phyloP scores from a whole-genome alignment of 2,329 filamentous ascomycete species.

The Calonectria leucothoes region DNA sequence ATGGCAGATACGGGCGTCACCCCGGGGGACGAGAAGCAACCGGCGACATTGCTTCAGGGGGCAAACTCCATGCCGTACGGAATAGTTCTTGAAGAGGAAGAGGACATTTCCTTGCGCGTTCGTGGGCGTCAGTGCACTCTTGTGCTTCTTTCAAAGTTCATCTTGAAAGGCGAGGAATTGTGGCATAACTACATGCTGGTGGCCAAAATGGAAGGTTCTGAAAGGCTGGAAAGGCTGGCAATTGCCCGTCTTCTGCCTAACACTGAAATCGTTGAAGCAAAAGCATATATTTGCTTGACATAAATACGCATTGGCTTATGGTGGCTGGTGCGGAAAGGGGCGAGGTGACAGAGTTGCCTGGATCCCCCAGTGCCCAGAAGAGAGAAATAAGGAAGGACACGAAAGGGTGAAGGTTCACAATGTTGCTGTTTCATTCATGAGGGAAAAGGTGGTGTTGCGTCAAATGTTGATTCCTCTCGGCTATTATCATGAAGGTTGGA shows the following conservation, averaged over 20 bases:
- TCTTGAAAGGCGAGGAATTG: background rate
- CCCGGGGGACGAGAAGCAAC: background rate
- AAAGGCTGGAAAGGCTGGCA: background rate
- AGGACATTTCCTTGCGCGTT: background rate
- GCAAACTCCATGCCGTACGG: background rate
- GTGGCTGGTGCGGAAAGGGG: too few relatives aligned
- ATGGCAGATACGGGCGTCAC: background rate
- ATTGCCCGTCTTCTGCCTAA: background rate
- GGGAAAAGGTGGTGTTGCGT: too few relatives aligned
- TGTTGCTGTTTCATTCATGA: too few relatives aligned
- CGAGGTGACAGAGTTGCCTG: too few relatives aligned
- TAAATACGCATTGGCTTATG: background rate
- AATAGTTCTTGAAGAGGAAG: background rate
- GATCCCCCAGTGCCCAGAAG: too few relatives aligned
- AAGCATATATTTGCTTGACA: background rate
- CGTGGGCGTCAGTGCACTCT: background rate
- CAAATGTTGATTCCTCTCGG: too few relatives aligned
- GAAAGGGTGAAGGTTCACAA: too few relatives aligned
- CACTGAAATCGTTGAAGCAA: background rate
- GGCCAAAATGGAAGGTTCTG: background rate
- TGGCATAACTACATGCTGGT: background rate
- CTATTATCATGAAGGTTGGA: too few relatives aligned
- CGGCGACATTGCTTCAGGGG: background rate
- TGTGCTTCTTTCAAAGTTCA: background rate
- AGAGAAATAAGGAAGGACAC: too few relatives aligned